A percentile compares a stretch with the other conserved stretches of the same genome.
phyloP scores from a whole-genome alignment of 208 protist species.

The Trypanosoma grayi region DNA sequence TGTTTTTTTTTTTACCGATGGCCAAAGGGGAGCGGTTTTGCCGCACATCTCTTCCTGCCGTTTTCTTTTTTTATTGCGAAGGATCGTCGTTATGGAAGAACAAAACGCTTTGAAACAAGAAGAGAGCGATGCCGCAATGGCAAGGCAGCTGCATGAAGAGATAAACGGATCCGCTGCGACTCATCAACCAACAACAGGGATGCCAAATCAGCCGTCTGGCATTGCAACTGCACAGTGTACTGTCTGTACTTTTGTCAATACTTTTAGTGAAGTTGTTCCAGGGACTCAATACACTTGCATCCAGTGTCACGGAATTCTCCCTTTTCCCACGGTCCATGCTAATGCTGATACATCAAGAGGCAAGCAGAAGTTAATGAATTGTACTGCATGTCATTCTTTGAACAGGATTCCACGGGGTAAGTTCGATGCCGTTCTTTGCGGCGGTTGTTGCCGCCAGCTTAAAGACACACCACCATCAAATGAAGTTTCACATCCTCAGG shows the following conservation, averaged over 20 bases:
- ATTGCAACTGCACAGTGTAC: slow-evolving; percentile 36
- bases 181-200: not conserved
- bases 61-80: slow-evolving; percentile 8
- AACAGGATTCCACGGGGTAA: slow-evolving; percentile 55
- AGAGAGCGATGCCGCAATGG: slow-evolving; percentile 52
- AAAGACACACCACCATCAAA: not conserved
- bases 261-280: slow-evolving; percentile 31
- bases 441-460: slow-evolving; percentile 56
- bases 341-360: not conserved
- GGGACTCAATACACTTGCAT: slow-evolving; percentile 43
- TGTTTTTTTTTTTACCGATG: no score
- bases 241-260: slow-evolving; percentile 64
- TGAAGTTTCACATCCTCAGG: not conserved
- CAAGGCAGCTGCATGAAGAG: slow-evolving; percentile 60
- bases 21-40: no score
- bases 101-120: slow-evolving; percentile 33
- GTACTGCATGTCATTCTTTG: slow-evolving; percentile 41
- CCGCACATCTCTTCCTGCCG: no score
- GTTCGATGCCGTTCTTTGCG: slow-evolving; percentile 67
- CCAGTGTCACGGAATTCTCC: slow-evolving; percentile 48
- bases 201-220: slow-evolving; percentile 1
- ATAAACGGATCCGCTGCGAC: slow-evolving; percentile 24
- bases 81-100: not conserved
- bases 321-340: slow-evolving; percentile 4
- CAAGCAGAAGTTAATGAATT: slow-evolving; percentile 37